Base-by-base conservation (phyloP, 177 flowering plant species). In the Vitis hybrid region DNA sequence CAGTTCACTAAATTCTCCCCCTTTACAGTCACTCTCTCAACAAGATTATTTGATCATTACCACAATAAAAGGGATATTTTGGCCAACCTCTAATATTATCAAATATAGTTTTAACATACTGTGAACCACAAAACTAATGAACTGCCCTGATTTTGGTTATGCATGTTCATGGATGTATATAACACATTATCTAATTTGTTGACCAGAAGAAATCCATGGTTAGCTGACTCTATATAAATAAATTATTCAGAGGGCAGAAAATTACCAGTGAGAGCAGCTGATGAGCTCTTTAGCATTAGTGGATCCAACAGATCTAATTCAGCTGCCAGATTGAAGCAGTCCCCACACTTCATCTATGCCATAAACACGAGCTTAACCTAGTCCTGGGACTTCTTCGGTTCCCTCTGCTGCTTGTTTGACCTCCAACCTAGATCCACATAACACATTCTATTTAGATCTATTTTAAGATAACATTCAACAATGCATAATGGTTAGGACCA, bases 211-310 rank as follows among this genome's bases (percentile, higher is more conserved):
- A 26, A 26, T 26, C 29, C 29, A 26, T 26, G 29, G 29, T 26
- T 26, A 26, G 29, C 29, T 26, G 29, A 26, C 29, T 26, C 29
- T 26, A 26, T 26, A 26, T 26, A 39, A 39, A 5, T 39, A 39
- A 39, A 39, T 7, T 39, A 39, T 5, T 5, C 45, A 39, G 45
- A 39, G 45, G 8, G 45, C 4, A 39, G 45, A 5, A 39, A 74
- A 48, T 69, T 85, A 93, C 98, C 97, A 89, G 82, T 93, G 98
- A 58, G 95, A 93, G 59, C 98, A 92, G 79, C 98, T 93, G 80
- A 97, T 93, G 26, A 85, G 85, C 75, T 93, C 94, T 79, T 93
- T 93, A 19, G 86, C 90, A 79, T 22, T 86, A 14, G 93, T 93
- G 10, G 95, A 22, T 75, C 97, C 98, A 73, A 93, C 98, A 65